A percentile compares a stretch with the other conserved stretches of the same genome.
Evolutionary conservation across 1,139 yeast genomes (phyloP).

Genomic region (Eremothecium sinecaudum): DNA sequence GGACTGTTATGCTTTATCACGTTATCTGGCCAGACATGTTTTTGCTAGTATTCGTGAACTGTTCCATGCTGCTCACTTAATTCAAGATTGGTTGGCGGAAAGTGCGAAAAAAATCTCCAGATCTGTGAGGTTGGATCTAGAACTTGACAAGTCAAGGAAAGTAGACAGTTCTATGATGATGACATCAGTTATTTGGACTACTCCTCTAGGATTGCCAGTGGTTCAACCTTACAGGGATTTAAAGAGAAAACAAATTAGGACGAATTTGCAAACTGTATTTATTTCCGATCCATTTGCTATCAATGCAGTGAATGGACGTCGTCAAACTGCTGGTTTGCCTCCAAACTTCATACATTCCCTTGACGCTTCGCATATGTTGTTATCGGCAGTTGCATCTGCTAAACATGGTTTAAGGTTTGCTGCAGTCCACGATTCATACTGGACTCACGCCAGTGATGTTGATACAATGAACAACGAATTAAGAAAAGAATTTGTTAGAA

Average conservation of each 20-base stretch:
- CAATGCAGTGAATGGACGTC: slow-evolving; percentile 75
- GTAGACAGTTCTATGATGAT: slow-evolving; percentile 43
- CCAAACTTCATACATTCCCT: slow-evolving; percentile 92
- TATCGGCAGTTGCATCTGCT: slow-evolving; percentile 80
- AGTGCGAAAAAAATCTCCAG: slow-evolving; percentile 75
- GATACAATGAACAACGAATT: slow-evolving; percentile 61
- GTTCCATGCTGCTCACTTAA: slow-evolving; percentile 85
- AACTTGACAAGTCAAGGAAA: slow-evolving; percentile 33
- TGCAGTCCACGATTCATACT: slow-evolving; percentile 94
- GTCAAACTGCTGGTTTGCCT: slow-evolving; percentile 89
- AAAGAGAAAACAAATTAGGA: slow-evolving; percentile 53
- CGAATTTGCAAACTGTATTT: slow-evolving; percentile 75
- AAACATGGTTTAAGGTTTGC: slow-evolving; percentile 67
- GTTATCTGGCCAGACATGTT: slow-evolving; percentile 68
- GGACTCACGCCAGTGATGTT: slow-evolving; percentile 93
- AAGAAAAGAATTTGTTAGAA: slow-evolving; percentile 68
- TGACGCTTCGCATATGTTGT: slow-evolving; percentile 94
- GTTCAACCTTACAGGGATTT: slow-evolving; percentile 88
- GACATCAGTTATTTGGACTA: slow-evolving; percentile 94
- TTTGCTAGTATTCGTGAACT: slow-evolving; percentile 77
- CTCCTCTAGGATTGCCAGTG: slow-evolving; percentile 87
- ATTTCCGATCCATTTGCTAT: slow-evolving; percentile 78
- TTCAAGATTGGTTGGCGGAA: slow-evolving; percentile 93
- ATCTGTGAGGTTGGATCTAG: slow-evolving; percentile 59
- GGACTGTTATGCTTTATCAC: slow-evolving; percentile 36